Base-by-base conservation (phyloP, 768 basidiomycete genomes). In the Auriscalpium microsporum region DNA sequence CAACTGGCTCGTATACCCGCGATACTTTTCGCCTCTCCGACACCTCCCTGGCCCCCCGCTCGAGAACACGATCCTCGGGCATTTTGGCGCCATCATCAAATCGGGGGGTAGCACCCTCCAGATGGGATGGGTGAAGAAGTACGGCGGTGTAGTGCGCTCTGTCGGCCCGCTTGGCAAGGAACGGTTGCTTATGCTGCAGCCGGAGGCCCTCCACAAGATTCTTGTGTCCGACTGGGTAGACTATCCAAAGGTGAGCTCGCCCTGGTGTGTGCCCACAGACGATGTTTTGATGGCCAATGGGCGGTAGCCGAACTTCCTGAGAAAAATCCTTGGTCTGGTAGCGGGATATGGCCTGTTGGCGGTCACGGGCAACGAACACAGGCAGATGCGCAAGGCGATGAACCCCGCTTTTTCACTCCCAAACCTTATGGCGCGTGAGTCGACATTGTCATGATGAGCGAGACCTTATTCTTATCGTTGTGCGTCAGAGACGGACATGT, bases 151-250 rank as follows among this genome's bases (percentile, higher is more conserved):
- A 21, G 72, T 79, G 13, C 73, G 76, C 38, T 65, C 69, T 33
- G 71, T 78, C 19, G 78, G 78, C 2, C 72, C 74, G 1, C 16
- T 80, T 9, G 78, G 77, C 1, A 65, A 75, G 16, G 77, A 79
- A 58, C 67, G 76, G 13, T 56, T 80, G 34, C 71, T 78, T 8
- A 73, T 76, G 62, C 67, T 73, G 64, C 68, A 64, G 34, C 73
- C 78, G 5, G 75, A 75, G 37, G 74, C 76, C 1, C 61, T 77
- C n/a, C 70, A 75, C 10, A 70, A 75, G 56, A 74, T 78, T 8
- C 48, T 77, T 13, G 72, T 73, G 9, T 69, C 62, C n/a, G 73
- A 74, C 44, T 78, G 76, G 77, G 55, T 74, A 3, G 71, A 75
- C 28, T 75, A 74, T 65, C 77, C 78, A 21, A 64, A 75, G 34